Evolutionary conservation across 2,329 filamentous ascomycete species (phyloP), one percentile per base, ranked within the genome.

Genomic region (Phoma sp.): DNA sequence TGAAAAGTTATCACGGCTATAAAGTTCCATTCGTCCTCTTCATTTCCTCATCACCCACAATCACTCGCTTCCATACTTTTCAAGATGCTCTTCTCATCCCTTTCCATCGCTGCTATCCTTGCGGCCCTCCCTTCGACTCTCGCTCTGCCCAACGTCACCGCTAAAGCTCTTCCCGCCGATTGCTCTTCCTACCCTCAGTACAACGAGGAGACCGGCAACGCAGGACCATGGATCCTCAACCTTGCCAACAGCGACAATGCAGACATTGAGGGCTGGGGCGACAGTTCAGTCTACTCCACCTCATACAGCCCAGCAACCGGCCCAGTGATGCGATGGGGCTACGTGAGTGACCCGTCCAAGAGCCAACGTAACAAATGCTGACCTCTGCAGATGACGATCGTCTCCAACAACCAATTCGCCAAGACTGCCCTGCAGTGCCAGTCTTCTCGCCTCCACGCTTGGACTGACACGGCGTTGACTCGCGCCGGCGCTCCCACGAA

Each of bases 21-120:
- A 43, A 43, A 32, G 12, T 7, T 31, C 40, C 21, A 24, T 1
- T 17, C 4, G 7, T 9, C 7, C 40, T 19, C 7, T 10, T 19
- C 4, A 19, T 29, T 36, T 21, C 6, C 7, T 17, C 13, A 17
- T 27, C n/a, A 45, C 17, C 19, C 13, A 45, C 17, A 4, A 21
- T 21, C 43, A 21, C 8, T 24, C 43, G 9, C 21, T 27, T 27
- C 21, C 6, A 24, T 24, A n/a, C 13, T 13, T 1, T 6, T 29
- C 32, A 52, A 31, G 24, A 53, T 57, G 54, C 21, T 74, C 65
- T 8, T 72, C 72, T 15, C 73, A 68, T 6, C 74, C 73, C 47
- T 60, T 29, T 24, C 49, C 27, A 13, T 60, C 38, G 25, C 49
- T 24, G 47, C 53, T 31, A 9, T 57, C 43, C 31, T 54, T n/a